These are phyloP conservation scores for Apiospora sp. DNA, from an alignment of 2,329 filamentous ascomycete genomes.

Conservation along the genomic window DNA sequence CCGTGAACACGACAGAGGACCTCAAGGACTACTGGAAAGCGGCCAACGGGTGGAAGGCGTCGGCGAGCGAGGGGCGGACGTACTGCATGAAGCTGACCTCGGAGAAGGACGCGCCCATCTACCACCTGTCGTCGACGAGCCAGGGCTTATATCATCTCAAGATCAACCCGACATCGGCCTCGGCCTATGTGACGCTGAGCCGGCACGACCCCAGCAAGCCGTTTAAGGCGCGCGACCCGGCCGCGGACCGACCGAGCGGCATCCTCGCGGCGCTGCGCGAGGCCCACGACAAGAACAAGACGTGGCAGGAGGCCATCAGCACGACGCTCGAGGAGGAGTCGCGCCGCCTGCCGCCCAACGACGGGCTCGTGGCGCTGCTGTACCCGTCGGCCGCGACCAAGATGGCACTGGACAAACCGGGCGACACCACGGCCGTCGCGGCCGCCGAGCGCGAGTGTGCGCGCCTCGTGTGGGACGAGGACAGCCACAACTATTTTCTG, in stretches of 20 bases:
- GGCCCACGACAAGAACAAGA: slow-evolving; percentile 47
- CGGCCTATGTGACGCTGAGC: slow-evolving; percentile 66
- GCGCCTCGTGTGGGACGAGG: slow-evolving; percentile 75
- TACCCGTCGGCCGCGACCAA: slow-evolving; percentile 72
- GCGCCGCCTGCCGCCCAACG: slow-evolving; percentile 61
- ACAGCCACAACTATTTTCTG: slow-evolving; percentile 66
- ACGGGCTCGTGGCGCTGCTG: slow-evolving; percentile 72
- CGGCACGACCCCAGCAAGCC: slow-evolving; percentile 67
- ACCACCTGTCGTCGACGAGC: slow-evolving; percentile 67
- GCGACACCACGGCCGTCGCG: slow-evolving; percentile 65
- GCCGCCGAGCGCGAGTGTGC: slow-evolving; percentile 75
- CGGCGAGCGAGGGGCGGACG: slow-evolving; percentile 63
- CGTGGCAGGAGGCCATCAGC: slow-evolving; percentile 65
- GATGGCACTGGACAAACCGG: slow-evolving; percentile 66
- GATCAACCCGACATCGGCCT: slow-evolving; percentile 69
- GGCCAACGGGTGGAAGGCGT: slow-evolving; percentile 73
- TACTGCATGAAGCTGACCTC: slow-evolving; percentile 66
- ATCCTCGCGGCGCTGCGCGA: slow-evolving; percentile 45
- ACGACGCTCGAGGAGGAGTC: slow-evolving; percentile 66
- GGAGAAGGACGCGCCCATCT: slow-evolving; percentile 68
- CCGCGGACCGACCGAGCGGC: slow-evolving; percentile 39
- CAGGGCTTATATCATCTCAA: slow-evolving; percentile 75
- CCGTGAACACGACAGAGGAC: slow-evolving; percentile 65
- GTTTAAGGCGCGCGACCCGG: slow-evolving; percentile 54
- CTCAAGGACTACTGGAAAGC: slow-evolving; percentile 74